Percentiles rank a stretch among this genome's conserved stretches.
Conservation (phyloP, 805 yeast species). For the Yarrowia keelungensis region DNA sequence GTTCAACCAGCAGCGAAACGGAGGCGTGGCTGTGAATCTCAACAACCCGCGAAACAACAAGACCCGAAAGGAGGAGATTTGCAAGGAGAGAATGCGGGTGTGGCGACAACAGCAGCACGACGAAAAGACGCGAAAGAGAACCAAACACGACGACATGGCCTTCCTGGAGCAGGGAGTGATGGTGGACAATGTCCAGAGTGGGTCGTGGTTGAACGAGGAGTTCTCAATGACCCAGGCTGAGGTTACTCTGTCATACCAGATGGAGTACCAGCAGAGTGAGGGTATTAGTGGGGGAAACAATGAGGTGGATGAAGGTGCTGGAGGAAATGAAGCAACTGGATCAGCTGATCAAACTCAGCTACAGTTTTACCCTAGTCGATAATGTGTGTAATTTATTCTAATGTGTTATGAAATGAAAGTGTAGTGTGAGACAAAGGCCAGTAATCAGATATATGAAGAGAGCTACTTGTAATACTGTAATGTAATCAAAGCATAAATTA, state of each 20-base stretch:
- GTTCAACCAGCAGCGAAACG: slow-evolving; percentile 10
- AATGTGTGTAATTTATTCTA: too few species aligned
- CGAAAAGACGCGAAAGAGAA: not conserved
- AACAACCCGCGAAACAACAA: slow-evolving; percentile 29
- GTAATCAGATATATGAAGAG: too few species aligned
- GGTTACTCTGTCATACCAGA: not conserved
- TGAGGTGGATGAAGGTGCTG: too few species aligned
- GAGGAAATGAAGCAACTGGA: too few species aligned
- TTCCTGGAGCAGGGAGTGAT: slow-evolving; percentile 1
- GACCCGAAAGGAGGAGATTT: not conserved
- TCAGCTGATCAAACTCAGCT: too few species aligned
- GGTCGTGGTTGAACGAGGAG: slow-evolving; percentile 1
- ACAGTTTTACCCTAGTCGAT: too few species aligned
- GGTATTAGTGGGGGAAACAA: too few species aligned
- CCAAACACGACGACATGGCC: not conserved
- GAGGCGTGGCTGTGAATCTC: slow-evolving; percentile 5
- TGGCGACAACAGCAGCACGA: not conserved
- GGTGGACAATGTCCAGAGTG: not conserved
- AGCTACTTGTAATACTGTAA: too few species aligned
- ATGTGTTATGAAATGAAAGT: too few species aligned
- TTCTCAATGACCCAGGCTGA: slow-evolving; percentile 7
- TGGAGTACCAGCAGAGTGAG: not conserved
- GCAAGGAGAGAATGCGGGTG: slow-evolving; percentile 11
- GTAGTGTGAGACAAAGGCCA: too few species aligned
- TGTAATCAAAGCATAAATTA: too few species aligned